Evolutionary conservation across 176 grass and related monocot species (phyloP), one percentile per base, ranked within the genome.

Genomic region (Oryza longistaminata): DNA sequence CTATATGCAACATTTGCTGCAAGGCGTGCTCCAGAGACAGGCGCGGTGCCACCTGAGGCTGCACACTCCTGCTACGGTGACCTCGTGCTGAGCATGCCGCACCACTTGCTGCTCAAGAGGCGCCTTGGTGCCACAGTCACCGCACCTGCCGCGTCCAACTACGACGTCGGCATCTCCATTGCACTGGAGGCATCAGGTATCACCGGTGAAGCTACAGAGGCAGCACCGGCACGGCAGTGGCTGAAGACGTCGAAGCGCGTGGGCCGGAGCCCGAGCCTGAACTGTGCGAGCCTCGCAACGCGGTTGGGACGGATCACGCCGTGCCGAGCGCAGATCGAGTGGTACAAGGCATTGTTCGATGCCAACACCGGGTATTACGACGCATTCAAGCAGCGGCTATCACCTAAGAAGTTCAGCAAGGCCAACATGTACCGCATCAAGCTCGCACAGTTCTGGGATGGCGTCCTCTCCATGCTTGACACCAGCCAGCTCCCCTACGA

Each of bases 331-430:
- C 91, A 99, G 87, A 84, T 99, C 2, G 97, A 99, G 71, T 99
- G 97, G 97, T 99, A 99, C 78, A 99, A 99, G 85, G 70, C 71
- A 9, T 60, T 86, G 50, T 99, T 88, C 3, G 97, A 99, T 66
- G n/a, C 12, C 8, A 86, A 96, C 64, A 88, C 73, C 40, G 97
- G 93, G 17, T 99, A 99, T 78, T 99, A 99, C 3, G 97, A 99
- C 49, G 88, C 90, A 0, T 99, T 96, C 88, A 99, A 99, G 92
- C 79, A 86, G 31, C 89, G 48, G 64, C 86, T 68, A n/a, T 81
- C 88, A 9, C 74, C 82, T 0, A 96, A 76, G 77, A 94, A 91
- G 64, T 93, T 88, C 55, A 0, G 3, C 33, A 89, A 66, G 60
- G 92, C 79, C 15, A 87, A 99, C 86, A 64, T 99, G 9, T 77